These are phyloP conservation scores for Arbutus unedo DNA, from an alignment of 148 eudicot genomes.

Conservation along the genomic window DNA sequence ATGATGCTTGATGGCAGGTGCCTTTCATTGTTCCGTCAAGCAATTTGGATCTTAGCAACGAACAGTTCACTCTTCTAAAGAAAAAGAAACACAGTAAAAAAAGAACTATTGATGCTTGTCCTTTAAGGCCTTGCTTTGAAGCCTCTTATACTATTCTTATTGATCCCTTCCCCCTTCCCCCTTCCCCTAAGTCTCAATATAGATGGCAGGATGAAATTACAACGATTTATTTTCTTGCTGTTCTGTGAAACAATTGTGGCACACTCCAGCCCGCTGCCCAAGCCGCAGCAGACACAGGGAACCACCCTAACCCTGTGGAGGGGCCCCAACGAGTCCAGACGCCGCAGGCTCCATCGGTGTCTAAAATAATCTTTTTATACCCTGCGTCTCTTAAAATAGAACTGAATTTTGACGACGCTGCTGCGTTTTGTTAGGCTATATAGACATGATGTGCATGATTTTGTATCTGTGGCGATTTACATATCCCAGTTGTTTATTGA, in stretches of 20 bases:
- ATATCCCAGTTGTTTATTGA: neutral
- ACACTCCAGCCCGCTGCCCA: neutral
- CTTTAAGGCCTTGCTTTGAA: neutral
- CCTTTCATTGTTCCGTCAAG: neutral
- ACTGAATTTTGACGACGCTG: neutral
- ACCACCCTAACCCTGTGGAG: no score
- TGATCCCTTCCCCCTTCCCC: neutral
- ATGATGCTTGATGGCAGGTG: constrained; percentile 1
- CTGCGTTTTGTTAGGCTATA: no score
- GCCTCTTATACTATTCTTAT: neutral
- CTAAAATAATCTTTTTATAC: no score
- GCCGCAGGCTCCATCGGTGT: no score
- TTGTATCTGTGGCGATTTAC: neutral
- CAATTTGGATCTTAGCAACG: neutral
- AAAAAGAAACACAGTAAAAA: no score
- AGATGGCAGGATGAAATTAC: neutral
- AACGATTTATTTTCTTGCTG: neutral
- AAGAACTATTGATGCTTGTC: neutral
- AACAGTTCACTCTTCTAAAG: no score
- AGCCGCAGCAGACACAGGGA: no score
- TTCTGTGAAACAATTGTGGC: neutral
- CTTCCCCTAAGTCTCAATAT: neutral
- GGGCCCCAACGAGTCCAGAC: no score
- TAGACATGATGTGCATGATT: neutral
- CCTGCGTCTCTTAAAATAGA: neutral